Percentiles rank a stretch among this genome's conserved stretches.
Evolutionary conservation across 2,329 filamentous ascomycete genomes (phyloP).

Genomic region (Verticillium tricorpus): DNA sequence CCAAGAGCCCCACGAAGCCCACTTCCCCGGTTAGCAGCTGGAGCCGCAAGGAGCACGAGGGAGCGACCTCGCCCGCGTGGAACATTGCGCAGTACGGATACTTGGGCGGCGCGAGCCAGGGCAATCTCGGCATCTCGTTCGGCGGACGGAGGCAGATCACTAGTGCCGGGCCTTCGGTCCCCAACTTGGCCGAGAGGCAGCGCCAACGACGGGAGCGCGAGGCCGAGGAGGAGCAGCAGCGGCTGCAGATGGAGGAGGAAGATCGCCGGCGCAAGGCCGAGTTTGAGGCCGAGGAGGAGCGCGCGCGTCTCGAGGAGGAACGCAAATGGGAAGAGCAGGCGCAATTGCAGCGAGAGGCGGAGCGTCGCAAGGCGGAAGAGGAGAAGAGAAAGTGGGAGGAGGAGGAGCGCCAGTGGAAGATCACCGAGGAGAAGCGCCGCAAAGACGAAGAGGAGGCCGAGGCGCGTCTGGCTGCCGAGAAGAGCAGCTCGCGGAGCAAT

Average conservation of each 20-base stretch:
- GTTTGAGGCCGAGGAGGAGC: conserved; percentile 55
- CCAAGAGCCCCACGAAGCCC: conserved; percentile 54
- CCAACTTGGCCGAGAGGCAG: conserved; percentile 81
- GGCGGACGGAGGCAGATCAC: conserved; percentile 92
- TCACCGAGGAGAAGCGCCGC: conserved; percentile 67
- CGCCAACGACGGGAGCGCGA: conserved; percentile 53
- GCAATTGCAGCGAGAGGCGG: conserved; percentile 51
- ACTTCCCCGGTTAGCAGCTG: conserved; percentile 70
- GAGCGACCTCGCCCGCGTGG: conserved; percentile 82
- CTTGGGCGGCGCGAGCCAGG: conserved; percentile 95
- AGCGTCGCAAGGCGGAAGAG: conserved; percentile 57
- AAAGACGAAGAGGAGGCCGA: conserved; percentile 72
- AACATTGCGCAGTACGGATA: conserved; percentile 98
- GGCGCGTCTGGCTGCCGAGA: conserved; percentile 61
- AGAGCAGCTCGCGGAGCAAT: conserved; percentile 53
- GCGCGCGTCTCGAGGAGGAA: conserved; percentile 58
- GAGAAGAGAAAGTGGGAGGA: conserved; percentile 74
- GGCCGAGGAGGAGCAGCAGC: conserved; percentile 56
- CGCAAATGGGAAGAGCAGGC: conserved; percentile 63
- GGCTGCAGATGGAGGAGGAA: conserved; percentile 48
- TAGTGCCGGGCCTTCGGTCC: conserved; percentile 71
- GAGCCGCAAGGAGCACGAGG: conserved; percentile 82
- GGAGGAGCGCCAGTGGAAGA: conserved; percentile 70
- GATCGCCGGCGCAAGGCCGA: conserved; percentile 41
- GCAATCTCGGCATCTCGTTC: conserved; percentile 89